These are phyloP conservation scores for Botrytis porri DNA, from an alignment of 2,329 filamentous ascomycete species.

Conservation along the genomic window DNA sequence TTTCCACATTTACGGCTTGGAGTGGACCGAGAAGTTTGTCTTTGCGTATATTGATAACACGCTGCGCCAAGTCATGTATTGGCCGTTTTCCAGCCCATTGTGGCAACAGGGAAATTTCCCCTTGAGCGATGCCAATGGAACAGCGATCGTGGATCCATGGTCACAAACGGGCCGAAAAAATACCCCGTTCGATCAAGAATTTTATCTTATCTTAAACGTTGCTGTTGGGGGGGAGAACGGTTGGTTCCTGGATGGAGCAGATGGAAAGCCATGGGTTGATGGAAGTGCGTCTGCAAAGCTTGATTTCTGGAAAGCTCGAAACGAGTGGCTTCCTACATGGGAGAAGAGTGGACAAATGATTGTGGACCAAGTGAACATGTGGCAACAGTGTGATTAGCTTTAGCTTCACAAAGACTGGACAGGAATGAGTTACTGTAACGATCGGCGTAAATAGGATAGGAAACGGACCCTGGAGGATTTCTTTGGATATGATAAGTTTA, in stretches of 20 bases:
- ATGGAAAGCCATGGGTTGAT: conserved; percentile 78
- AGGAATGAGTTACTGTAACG: background rate
- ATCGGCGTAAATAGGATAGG: background rate
- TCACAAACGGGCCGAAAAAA: conserved; percentile 55
- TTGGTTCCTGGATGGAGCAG: conserved; percentile 74
- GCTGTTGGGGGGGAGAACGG: conserved; percentile 76
- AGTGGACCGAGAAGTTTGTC: conserved; percentile 85
- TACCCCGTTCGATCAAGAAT: conserved; percentile 72
- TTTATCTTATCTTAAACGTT: conserved; percentile 74
- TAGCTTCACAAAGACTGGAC: background rate
- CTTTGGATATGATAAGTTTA: background rate
- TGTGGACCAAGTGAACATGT: conserved; percentile 67
- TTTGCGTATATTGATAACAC: conserved; percentile 84
- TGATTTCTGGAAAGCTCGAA: conserved; percentile 72
- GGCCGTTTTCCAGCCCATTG: conserved; percentile 65
- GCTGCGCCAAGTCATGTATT: conserved; percentile 77
- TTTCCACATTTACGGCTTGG: conserved; percentile 79
- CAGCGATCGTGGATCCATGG: conserved; percentile 63
- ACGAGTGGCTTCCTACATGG: conserved; percentile 71
- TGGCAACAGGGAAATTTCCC: conserved; percentile 70
- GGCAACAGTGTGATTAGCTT: conserved; percentile 63
- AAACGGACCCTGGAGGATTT: conserved; percentile 4
- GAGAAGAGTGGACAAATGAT: conserved; percentile 59
- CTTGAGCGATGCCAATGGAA: conserved; percentile 60
- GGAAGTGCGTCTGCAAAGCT: conserved; percentile 60